Conservation (phyloP, 345 rosid genomes). For the Theobroma cacao region DNA sequence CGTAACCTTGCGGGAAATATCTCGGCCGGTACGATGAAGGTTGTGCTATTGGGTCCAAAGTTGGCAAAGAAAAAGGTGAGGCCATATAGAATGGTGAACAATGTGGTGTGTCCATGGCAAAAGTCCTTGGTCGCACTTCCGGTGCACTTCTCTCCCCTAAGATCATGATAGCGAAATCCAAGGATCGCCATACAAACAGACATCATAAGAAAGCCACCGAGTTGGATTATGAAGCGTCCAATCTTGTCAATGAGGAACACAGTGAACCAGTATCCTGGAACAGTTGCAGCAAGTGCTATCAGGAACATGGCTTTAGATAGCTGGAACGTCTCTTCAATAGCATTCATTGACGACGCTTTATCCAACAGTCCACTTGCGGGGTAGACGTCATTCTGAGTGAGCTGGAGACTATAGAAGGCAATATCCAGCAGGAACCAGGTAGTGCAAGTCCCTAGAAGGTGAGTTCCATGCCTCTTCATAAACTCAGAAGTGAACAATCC, state of each 20-base stretch:
- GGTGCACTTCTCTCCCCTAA: constrained; percentile 33
- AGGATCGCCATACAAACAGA: constrained; percentile 61
- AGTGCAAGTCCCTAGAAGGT: constrained; percentile 60
- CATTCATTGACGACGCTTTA: constrained; percentile 51
- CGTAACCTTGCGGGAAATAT: constrained; percentile 60
- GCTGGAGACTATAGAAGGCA: constrained; percentile 66
- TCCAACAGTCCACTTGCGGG: constrained; percentile 48
- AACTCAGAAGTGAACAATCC: constrained; percentile 49
- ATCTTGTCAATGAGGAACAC: constrained; percentile 56
- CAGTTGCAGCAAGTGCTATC: constrained; percentile 54
- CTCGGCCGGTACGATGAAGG: constrained; percentile 67
- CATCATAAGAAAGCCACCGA: constrained; percentile 63
- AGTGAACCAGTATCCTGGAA: constrained; percentile 79
- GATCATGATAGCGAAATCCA: constrained; percentile 27
- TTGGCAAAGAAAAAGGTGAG: constrained; percentile 62
- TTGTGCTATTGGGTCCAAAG: constrained; percentile 70
- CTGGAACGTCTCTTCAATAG: constrained; percentile 54
- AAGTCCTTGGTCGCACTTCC: constrained; percentile 10
- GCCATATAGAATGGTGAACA: constrained; percentile 43
- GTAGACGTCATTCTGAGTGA: constrained; percentile 68
- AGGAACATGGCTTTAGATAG: constrained; percentile 56
- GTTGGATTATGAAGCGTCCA: constrained; percentile 66
- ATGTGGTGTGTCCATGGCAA: constrained; percentile 28
- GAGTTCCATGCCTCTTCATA: constrained; percentile 49
- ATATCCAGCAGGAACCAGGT: constrained; percentile 77